Evolutionary conservation across 1,284 basidiomycete species (phyloP).

Genomic region (Neotropicomus parvogracilis): DNA sequence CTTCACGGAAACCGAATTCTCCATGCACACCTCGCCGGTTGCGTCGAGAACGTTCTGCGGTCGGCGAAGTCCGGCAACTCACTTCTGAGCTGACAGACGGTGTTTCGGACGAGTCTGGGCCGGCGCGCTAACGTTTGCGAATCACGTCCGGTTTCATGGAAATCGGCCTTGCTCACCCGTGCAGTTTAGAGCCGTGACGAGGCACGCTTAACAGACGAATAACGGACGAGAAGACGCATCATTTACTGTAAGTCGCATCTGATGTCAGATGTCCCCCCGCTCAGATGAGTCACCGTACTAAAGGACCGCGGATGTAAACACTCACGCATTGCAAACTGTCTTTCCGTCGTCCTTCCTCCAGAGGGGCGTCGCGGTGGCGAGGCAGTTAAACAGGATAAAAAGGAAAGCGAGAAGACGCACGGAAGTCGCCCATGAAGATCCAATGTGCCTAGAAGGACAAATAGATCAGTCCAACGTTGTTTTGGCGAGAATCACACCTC

Average conservation of each 20-base stretch:
- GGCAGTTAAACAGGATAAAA: slow-evolving; percentile 61
- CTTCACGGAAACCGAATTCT: too few species aligned
- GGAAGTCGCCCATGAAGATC: slow-evolving; percentile 57
- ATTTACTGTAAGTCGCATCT: slow-evolving; percentile 56
- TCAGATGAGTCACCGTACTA: slow-evolving; percentile 12
- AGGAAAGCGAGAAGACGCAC: not conserved
- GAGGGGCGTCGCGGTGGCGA: slow-evolving; percentile 85
- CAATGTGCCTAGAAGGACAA: slow-evolving; percentile 64
- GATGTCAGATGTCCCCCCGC: slow-evolving; percentile 1
- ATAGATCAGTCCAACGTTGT: slow-evolving; percentile 2
- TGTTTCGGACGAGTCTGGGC: slow-evolving; percentile 36
- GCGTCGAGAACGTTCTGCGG: slow-evolving; percentile 54
- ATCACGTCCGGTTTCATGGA: slow-evolving; percentile 86
- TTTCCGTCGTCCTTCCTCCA: slow-evolving; percentile 91
- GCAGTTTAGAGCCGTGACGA: slow-evolving; percentile 63
- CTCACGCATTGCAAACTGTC: slow-evolving; percentile 87
- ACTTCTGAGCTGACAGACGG: slow-evolving; percentile 67
- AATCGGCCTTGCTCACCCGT: slow-evolving; percentile 76
- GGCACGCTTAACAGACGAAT: slow-evolving; percentile 9
- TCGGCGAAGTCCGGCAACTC: slow-evolving; percentile 68
- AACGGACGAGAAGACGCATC: slow-evolving; percentile 8
- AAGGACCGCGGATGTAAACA: slow-evolving; percentile 20
- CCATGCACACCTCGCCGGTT: too few species aligned
- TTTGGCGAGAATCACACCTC: slow-evolving; percentile 49
- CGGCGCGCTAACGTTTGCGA: slow-evolving; percentile 65